A percentile compares a stretch with the other conserved stretches of the same genome.
These are phyloP conservation scores for Amphibolis antarctica DNA, from an alignment of 106 monocot species.

Conservation along the genomic window DNA sequence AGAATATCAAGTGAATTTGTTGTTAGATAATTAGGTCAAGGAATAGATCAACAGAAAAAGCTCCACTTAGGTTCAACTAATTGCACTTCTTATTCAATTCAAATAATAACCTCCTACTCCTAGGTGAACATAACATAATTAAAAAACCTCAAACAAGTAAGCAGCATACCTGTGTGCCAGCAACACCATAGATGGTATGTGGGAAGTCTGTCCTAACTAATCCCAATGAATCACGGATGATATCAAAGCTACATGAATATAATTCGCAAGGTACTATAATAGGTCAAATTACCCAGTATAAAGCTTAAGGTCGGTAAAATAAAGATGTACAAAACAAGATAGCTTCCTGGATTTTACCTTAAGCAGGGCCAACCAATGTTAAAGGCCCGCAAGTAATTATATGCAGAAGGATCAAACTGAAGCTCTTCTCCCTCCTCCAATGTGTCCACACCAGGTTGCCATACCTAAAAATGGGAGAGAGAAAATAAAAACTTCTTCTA, in stretches of 20 bases:
- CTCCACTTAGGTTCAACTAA: too few relatives aligned
- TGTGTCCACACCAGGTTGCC: slow-evolving; percentile 86
- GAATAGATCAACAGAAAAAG: too few relatives aligned
- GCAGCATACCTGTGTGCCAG: slow-evolving; percentile 74
- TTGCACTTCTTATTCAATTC: too few relatives aligned
- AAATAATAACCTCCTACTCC: too few relatives aligned
- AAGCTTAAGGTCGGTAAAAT: background rate
- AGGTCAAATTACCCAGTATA: background rate
- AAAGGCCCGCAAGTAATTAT: slow-evolving; percentile 84
- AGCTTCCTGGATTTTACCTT: slow-evolving; percentile 28
- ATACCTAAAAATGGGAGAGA: slow-evolving; percentile 40
- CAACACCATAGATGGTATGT: slow-evolving; percentile 81
- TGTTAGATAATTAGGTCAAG: too few relatives aligned
- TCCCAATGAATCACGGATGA: slow-evolving; percentile 82
- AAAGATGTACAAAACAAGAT: background rate
- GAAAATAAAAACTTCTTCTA: too few relatives aligned
- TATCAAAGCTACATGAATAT: slow-evolving; percentile 54
- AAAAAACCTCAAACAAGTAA: background rate
- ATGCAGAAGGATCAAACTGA: slow-evolving; percentile 79
- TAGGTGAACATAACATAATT: too few relatives aligned
- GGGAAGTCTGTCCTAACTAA: slow-evolving; percentile 88
- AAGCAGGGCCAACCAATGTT: slow-evolving; percentile 92
- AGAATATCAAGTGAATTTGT: too few relatives aligned
- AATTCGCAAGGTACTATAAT: slow-evolving; percentile 1
- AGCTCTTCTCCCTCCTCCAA: slow-evolving; percentile 98